A percentile compares a stretch with the other conserved stretches of the same genome.
Evolutionary conservation across 345 rosid species (phyloP).

Genomic region (Salix suchowensis): DNA sequence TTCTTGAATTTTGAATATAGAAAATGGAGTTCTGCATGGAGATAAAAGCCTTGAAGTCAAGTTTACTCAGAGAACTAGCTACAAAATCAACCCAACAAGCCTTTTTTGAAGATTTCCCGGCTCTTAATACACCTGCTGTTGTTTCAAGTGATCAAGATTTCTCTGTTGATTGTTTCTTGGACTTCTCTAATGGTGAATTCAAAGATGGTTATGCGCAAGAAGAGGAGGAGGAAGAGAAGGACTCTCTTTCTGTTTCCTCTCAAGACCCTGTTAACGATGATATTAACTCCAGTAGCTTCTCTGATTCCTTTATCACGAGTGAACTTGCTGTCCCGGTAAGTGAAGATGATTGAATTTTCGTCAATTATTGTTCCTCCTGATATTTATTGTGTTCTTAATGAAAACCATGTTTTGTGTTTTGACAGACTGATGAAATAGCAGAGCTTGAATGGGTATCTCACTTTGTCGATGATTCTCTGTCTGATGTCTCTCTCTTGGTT

Average conservation of each 20-base stretch:
- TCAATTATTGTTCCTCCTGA: too few relatives aligned
- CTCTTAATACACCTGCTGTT: conserved; percentile 8
- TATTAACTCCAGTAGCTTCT: conserved; percentile 18
- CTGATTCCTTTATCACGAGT: conserved; percentile 24
- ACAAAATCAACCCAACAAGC: conserved; percentile 29
- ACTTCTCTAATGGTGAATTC: conserved; percentile 47
- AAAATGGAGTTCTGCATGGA: conserved; percentile 51
- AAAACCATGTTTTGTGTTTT: not conserved
- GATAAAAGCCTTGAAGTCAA: conserved; percentile 53
- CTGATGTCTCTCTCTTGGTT: conserved; percentile 23
- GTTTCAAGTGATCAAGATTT: conserved; percentile 52
- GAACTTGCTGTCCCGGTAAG: conserved; percentile 43
- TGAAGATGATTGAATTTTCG: not conserved
- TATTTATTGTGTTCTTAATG: not conserved
- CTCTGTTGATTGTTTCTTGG: conserved; percentile 65
- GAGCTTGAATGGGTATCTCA: conserved; percentile 60
- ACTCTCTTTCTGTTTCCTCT: conserved; percentile 39
- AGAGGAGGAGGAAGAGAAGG: conserved; percentile 25
- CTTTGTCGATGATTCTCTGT: conserved; percentile 44
- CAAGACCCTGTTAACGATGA: conserved; percentile 35
- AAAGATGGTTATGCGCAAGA: conserved; percentile 16
- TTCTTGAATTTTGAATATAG: not conserved
- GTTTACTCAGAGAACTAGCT: conserved; percentile 43
- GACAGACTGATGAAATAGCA: conserved; percentile 42
- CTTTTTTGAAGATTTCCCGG: conserved; percentile 32